Conservation (phyloP, 306 rosid species). For the Argentina anserina region DNA sequence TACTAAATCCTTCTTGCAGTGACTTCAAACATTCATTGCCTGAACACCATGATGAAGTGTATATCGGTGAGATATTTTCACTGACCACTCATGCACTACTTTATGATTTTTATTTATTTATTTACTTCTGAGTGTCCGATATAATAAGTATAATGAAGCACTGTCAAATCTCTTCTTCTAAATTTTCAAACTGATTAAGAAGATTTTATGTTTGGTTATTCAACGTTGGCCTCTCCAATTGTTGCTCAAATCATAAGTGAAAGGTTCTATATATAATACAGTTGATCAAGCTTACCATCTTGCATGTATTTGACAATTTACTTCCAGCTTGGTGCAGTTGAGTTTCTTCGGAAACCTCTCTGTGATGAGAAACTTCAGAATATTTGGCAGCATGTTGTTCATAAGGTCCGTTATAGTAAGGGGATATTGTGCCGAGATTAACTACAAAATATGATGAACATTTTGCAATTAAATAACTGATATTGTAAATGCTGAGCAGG, state of each 20-base stretch:
- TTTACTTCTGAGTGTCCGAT: not conserved
- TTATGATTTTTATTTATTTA: not conserved
- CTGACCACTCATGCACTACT: not conserved
- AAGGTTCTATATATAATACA: not conserved
- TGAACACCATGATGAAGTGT: constrained; percentile 93
- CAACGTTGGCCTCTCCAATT: not conserved
- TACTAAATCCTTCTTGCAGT: constrained; percentile 40
- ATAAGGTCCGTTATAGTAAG: constrained; percentile 61
- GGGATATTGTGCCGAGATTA: constrained; percentile 11
- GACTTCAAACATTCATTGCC: constrained; percentile 76
- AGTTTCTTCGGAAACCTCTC: constrained; percentile 81
- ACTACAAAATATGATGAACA: not conserved
- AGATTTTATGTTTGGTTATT: not conserved
- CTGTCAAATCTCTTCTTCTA: not conserved
- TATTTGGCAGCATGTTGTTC: constrained; percentile 99
- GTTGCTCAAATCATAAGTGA: not conserved
- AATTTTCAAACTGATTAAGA: not conserved
- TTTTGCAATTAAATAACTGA: constrained; percentile 27
- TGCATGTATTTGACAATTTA: constrained; percentile 19
- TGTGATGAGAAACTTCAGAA: constrained; percentile 88
- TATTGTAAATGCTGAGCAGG: constrained; percentile 54
- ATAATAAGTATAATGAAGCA: not conserved
- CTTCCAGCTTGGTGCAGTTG: constrained; percentile 91
- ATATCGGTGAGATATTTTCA: constrained; percentile 66
- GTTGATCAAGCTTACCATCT: constrained; percentile 11